These are phyloP conservation scores for Rhodotorula sp. DNA, from an alignment of 1,284 basidiomycete species.

Conservation along the genomic window DNA sequence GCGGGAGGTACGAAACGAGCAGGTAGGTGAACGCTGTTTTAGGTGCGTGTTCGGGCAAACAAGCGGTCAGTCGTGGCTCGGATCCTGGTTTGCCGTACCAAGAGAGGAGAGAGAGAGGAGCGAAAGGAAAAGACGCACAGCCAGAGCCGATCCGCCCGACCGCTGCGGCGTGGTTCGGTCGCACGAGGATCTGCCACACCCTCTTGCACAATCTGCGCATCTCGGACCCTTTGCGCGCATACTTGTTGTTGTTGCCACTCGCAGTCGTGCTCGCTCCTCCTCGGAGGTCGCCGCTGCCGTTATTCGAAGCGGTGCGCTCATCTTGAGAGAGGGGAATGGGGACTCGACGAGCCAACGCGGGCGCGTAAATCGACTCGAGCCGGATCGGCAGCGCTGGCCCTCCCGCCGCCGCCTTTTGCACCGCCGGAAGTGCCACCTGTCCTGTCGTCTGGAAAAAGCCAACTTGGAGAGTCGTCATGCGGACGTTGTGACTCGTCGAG, in stretches of 20 bases:
- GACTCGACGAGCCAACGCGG: conserved; percentile 17
- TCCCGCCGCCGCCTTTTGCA: not conserved
- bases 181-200: conserved; percentile 25
- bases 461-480: conserved; percentile 24
- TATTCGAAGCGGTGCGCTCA: no score
- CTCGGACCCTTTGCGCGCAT: conserved; percentile 13
- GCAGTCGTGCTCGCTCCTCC: no score
- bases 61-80: no score
- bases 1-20: conserved; percentile 22
- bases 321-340: not conserved
- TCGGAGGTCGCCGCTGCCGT: no score
- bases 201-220: conserved; percentile 14
- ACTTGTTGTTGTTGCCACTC: not conserved
- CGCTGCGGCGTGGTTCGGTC: conserved; percentile 6
- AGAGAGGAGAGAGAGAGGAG: no score
- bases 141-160: conserved; percentile 19
- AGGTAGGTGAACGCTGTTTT: conserved; percentile 26
- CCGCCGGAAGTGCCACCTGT: not conserved
- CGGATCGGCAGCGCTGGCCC: conserved; percentile 13
- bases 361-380: conserved; percentile 31
- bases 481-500: conserved; percentile 9
- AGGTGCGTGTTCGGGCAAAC: no score
- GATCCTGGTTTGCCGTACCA: not conserved
- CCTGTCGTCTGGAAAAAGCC: conserved; percentile 22
- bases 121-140: not conserved